These are phyloP conservation scores for Penicillium herquei DNA, from an alignment of 495 filamentous ascomycete genomes.

Conservation along the genomic window DNA sequence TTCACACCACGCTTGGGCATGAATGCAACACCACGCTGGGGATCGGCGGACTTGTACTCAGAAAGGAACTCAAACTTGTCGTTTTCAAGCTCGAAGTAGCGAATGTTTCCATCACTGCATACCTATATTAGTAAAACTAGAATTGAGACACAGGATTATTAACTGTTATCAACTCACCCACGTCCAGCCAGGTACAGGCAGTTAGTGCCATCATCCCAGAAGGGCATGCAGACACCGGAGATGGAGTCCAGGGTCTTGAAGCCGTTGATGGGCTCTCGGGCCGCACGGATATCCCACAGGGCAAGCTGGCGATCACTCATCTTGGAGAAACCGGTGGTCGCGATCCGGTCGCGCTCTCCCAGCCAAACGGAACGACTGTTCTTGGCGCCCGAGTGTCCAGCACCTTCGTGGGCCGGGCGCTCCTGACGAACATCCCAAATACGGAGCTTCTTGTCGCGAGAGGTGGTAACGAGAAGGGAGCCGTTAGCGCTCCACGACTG, in stretches of 20 bases:
- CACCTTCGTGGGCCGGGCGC: slow-evolving; percentile 76
- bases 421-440: slow-evolving; percentile 97
- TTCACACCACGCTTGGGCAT: slow-evolving; percentile 93
- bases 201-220: slow-evolving; percentile 97
- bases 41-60: slow-evolving; percentile 92
- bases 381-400: slow-evolving; percentile 89
- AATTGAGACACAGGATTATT: not conserved
- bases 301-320: slow-evolving; percentile 98
- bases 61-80: slow-evolving; percentile 96
- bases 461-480: slow-evolving; percentile 85
- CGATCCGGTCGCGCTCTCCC: slow-evolving; percentile 91
- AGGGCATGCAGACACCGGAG: slow-evolving; percentile 97
- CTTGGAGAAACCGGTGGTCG: slow-evolving; percentile 93
- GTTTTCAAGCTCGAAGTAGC: slow-evolving; percentile 95
- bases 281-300: slow-evolving; percentile 87
- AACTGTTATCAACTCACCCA: slow-evolving; percentile 60
- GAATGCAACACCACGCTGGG: slow-evolving; percentile 93
- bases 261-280: slow-evolving; percentile 77
- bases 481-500: slow-evolving; percentile 95
- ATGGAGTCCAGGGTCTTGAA: slow-evolving; percentile 89
- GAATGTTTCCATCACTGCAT: slow-evolving; percentile 90
- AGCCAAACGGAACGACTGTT: slow-evolving; percentile 96
- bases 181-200: slow-evolving; percentile 94
- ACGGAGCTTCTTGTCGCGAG: slow-evolving; percentile 94
- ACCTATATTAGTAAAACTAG: not conserved